Evolutionary conservation across 345 rosid genomes (phyloP), one percentile per base, ranked within the genome.

Genomic region (Euphorbia lathyris): DNA sequence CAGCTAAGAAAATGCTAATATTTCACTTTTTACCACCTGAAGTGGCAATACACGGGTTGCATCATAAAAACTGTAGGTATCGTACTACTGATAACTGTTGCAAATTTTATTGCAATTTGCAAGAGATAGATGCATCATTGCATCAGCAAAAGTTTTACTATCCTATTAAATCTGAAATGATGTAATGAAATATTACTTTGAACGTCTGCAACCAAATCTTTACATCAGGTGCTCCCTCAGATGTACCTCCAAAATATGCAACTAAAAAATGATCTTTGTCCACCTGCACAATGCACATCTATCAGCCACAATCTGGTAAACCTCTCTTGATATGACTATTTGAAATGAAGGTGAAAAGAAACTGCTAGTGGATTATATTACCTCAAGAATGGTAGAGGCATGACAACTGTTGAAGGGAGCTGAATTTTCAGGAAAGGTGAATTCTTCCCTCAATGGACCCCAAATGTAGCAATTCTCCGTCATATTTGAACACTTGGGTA

Each of bases 301-400:
- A 65, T 61, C 61, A 66, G 56, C 70, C 57, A 27, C 9, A 43
- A 38, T 22, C 40, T 2, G 40, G 5, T 58, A 3, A 65, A 68
- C 23, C 71, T 52, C 65, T 25, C 51, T 30, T 0, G 60, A 3
- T 17, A 30, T 40, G 58, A 30, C 71, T 63, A 65, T 14, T 25
- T 2, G 47, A 52, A 20, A 58, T 66, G 40, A 65, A 62, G 14
- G 16, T 14, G 26, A 65, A 62, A 40, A 25, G 32, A 43, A 29
- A 36, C 26, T 45, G 62, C 25, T 42, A 65, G 11, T 62, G 40
- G 25, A 71, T 36, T 75, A 68, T 70, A 22, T 27, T 53, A 88
- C 95, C 93, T 90, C 96, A 9, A 85, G 90, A 57, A 94, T 87
- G 79, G 96, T 91, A 42, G 97, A 90, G 22, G 97, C 97, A 77